These are phyloP conservation scores for Millerozyma miso DNA, from an alignment of 805 yeast genomes.

Conservation along the genomic window DNA sequence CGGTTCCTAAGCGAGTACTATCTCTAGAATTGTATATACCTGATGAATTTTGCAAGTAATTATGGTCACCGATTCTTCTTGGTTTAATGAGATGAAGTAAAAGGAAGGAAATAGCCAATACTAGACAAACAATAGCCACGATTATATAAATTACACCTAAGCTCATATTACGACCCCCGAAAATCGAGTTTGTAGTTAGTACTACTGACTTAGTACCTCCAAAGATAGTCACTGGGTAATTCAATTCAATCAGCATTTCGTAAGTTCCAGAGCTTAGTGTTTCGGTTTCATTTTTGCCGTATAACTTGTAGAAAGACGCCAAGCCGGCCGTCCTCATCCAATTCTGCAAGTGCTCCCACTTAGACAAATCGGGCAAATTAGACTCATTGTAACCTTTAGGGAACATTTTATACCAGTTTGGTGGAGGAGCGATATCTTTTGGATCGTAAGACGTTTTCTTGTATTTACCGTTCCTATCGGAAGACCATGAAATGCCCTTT, in stretches of 20 bases:
- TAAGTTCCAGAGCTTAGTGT: slow-evolving; percentile 65
- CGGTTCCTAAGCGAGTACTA: neutral
- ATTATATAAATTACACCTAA: slow-evolving; percentile 82
- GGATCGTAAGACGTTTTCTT: slow-evolving; percentile 57
- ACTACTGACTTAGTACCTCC: slow-evolving; percentile 89
- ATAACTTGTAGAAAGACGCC: slow-evolving; percentile 82
- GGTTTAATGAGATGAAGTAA: slow-evolving; percentile 81
- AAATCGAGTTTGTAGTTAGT: slow-evolving; percentile 71
- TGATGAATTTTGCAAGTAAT: slow-evolving; percentile 38
- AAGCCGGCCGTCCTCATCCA: slow-evolving; percentile 98
- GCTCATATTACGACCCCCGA: slow-evolving; percentile 85
- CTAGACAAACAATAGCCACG: slow-evolving; percentile 72
- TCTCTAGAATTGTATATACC: slow-evolving; percentile 8
- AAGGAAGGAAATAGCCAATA: slow-evolving; percentile 72
- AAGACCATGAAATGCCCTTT: slow-evolving; percentile 76
- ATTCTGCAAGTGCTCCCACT: slow-evolving; percentile 59
- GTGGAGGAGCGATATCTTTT: slow-evolving; percentile 40
- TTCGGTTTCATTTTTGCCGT: slow-evolving; percentile 63
- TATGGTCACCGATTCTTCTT: slow-evolving; percentile 79
- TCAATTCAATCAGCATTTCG: slow-evolving; percentile 59
- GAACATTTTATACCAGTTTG: slow-evolving; percentile 40
- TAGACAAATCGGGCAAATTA: slow-evolving; percentile 41
- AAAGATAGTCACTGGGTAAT: slow-evolving; percentile 77
- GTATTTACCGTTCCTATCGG: slow-evolving; percentile 64
- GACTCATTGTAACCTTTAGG: slow-evolving; percentile 41